Percentiles rank a stretch among this genome's conserved stretches.
Conservation (phyloP, 441 rosid genomes). For the Isatis lusitanica region DNA sequence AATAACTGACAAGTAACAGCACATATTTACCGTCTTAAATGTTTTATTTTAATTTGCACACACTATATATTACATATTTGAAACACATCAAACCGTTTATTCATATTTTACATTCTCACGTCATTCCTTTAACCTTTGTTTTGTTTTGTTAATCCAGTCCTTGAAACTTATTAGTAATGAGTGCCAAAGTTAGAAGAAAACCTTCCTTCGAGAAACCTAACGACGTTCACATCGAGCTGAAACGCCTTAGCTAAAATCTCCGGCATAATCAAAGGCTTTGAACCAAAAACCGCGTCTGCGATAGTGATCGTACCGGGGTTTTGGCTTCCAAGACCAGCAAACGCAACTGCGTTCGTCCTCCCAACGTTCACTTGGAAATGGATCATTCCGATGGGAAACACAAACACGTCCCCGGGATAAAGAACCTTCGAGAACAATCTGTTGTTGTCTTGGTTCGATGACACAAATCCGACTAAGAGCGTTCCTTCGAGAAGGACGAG, state of each 20-base stretch:
- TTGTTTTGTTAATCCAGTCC: too few relatives aligned
- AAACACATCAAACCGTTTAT: constrained; percentile 15
- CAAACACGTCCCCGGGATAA: constrained; percentile 52
- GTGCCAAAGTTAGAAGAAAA: constrained; percentile 26
- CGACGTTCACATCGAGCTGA: constrained; percentile 41
- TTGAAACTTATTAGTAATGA: neutral
- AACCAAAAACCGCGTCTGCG: constrained; percentile 47
- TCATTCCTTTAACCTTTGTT: neutral
- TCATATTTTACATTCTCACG: neutral
- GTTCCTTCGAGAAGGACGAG: constrained; percentile 43
- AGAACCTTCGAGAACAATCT: constrained; percentile 47
- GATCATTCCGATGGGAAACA: constrained; percentile 55
- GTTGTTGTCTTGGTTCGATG: constrained; percentile 47
- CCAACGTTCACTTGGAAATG: constrained; percentile 58
- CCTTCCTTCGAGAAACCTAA: constrained; percentile 34
- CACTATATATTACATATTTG: constrained; percentile 16
- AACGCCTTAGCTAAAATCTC: constrained; percentile 47
- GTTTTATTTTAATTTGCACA: constrained; percentile 18
- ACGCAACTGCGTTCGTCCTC: constrained; percentile 41
- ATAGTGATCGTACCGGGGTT: constrained; percentile 47
- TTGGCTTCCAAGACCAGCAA: constrained; percentile 53
- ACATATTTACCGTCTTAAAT: neutral
- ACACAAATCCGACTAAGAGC: constrained; percentile 51
- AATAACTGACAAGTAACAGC: neutral
- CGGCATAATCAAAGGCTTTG: constrained; percentile 42